These are phyloP conservation scores for Sedum album DNA, from an alignment of 164 flowering plant genomes.

Conservation along the genomic window DNA sequence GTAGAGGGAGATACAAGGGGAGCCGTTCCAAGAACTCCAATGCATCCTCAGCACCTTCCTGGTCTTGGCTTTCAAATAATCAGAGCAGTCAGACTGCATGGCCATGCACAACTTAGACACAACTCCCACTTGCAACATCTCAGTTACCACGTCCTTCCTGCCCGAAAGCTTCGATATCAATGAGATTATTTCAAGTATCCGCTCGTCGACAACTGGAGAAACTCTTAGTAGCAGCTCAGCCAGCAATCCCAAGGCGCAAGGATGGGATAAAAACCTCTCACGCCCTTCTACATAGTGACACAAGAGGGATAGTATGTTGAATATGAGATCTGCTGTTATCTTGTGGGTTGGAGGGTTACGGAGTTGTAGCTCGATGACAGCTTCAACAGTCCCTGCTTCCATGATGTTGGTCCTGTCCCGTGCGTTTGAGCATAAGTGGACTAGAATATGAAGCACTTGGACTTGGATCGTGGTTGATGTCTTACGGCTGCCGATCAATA, in stretches of 20 bases:
- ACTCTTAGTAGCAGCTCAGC: constrained; percentile 38
- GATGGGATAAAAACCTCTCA: constrained; percentile 32
- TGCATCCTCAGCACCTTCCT: constrained; percentile 39
- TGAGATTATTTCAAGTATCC: constrained; percentile 24
- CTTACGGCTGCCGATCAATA: constrained; percentile 21
- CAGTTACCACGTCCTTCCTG: constrained; percentile 28
- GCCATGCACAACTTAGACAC: constrained; percentile 58
- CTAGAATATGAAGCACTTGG: constrained; percentile 32
- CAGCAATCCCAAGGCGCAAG: constrained; percentile 37
- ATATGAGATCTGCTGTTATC: constrained; percentile 28
- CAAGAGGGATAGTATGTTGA: constrained; percentile 27
- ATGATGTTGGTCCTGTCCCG: constrained; percentile 36
- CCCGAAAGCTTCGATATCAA: constrained; percentile 24
- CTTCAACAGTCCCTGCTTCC: constrained; percentile 41
- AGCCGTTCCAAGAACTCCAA: constrained; percentile 35
- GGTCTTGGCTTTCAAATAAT: constrained; percentile 33
- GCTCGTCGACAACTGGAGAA: constrained; percentile 34
- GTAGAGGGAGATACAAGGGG: constrained; percentile 47
- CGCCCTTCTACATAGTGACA: constrained; percentile 50
- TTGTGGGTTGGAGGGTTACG: constrained; percentile 19
- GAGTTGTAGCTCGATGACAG: constrained; percentile 51
- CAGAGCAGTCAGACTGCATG: constrained; percentile 32
- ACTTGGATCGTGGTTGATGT: constrained; percentile 24
- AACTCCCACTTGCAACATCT: constrained; percentile 51
- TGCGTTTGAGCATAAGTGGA: constrained; percentile 33